A percentile compares a stretch with the other conserved stretches of the same genome.
phyloP scores from a whole-genome alignment of 306 rosid genomes.

The Begonia masoniana region DNA sequence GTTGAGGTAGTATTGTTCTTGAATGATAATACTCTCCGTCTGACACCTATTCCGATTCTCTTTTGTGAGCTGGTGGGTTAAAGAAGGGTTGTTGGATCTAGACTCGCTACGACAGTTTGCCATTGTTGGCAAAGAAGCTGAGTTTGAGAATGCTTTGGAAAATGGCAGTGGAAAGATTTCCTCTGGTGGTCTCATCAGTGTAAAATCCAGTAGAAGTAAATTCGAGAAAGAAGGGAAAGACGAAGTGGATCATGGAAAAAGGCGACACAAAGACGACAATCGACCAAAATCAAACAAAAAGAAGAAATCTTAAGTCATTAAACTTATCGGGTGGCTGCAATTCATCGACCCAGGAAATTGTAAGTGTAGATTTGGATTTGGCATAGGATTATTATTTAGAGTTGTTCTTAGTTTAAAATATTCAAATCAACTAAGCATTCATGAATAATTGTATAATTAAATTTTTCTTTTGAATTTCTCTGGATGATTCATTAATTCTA shows the following conservation, averaged over 20 bases:
- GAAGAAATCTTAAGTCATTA: slow-evolving; percentile 21
- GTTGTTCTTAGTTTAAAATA: too few species aligned
- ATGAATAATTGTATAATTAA: too few species aligned
- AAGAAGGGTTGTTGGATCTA: slow-evolving; percentile 32
- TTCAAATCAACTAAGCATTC: too few species aligned
- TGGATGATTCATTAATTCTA: too few species aligned
- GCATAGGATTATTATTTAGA: too few species aligned
- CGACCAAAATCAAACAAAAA: slow-evolving; percentile 35
- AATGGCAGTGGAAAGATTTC: slow-evolving; percentile 37
- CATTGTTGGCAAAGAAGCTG: slow-evolving; percentile 35
- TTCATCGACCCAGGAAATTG: too few species aligned
- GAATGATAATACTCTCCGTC: too few species aligned
- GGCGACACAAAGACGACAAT: slow-evolving; percentile 24
- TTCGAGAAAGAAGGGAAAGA: slow-evolving; percentile 20
- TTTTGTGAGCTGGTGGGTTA: not conserved
- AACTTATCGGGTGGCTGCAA: too few species aligned
- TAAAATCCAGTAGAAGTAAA: slow-evolving; percentile 35
- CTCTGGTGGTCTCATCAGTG: slow-evolving; percentile 44
- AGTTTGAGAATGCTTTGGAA: slow-evolving; percentile 32
- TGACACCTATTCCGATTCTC: too few species aligned
- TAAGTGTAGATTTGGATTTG: too few species aligned
- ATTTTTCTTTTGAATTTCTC: too few species aligned
- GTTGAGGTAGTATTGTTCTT: slow-evolving; percentile 36
- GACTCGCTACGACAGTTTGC: slow-evolving; percentile 47
- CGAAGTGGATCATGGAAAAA: slow-evolving; percentile 32